Conservation (phyloP, 2,329 filamentous ascomycete genomes). For the Paracoccidioides lutzii region DNA sequence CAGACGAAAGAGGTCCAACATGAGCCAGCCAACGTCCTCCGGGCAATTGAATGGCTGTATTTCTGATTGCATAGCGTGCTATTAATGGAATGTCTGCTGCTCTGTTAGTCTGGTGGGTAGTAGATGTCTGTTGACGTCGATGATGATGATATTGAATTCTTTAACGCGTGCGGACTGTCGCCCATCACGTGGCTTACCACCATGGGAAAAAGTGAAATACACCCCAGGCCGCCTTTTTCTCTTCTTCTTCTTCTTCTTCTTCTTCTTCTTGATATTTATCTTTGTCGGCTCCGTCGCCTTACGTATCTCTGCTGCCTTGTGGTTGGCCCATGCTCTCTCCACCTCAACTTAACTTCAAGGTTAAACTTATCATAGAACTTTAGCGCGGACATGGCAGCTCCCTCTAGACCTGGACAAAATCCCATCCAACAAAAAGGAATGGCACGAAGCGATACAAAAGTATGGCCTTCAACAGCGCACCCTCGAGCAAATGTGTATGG, state of each 20-base stretch:
- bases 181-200: not conserved
- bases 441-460: conserved; percentile 6
- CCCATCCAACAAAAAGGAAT: conserved; percentile 7
- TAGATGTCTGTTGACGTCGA: not conserved
- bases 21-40: conserved; percentile 5
- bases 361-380: conserved; percentile 1
- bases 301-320: not conserved
- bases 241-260: not conserved
- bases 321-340: not conserved
- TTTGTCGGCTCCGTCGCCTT: not conserved
- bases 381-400: not conserved
- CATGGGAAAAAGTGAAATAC: not conserved
- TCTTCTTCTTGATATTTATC: not conserved
- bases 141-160: no score
- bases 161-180: not conserved
- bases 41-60: conserved; percentile 2
- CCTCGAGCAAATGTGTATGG: conserved; percentile 7
- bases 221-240: not conserved
- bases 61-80: conserved; percentile 1
- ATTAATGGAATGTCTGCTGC: not conserved
- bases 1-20: not conserved
- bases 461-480: conserved; percentile 7
- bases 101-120: not conserved
- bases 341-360: not conserved
- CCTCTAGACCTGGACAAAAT: conserved; percentile 7